A percentile compares a stretch with the other conserved stretches of the same genome.
Evolutionary conservation across 2,329 filamentous ascomycete genomes (phyloP).

Genomic region (Fusarium metavorans): DNA sequence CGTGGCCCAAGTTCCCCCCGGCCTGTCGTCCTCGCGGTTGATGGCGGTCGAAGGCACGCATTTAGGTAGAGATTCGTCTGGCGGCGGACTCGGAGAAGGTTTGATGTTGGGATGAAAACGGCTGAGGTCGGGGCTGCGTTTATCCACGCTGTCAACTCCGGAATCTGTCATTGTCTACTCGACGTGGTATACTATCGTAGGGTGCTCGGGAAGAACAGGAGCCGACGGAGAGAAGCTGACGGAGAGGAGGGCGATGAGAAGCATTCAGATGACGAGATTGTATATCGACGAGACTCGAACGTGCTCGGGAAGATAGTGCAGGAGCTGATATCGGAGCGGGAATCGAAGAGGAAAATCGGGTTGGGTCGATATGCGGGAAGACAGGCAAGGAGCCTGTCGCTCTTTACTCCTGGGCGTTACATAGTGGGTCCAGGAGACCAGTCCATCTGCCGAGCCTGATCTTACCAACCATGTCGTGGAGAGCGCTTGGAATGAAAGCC

Average conservation of each 20-base stretch:
- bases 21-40: no score
- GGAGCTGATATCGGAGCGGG: neutral
- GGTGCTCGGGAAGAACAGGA: neutral
- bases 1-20: no score
- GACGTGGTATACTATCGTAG: neutral
- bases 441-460: neutral
- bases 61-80: neutral
- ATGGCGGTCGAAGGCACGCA: no score
- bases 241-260: neutral
- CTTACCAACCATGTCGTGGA: neutral
- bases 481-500: neutral
- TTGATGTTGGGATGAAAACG: neutral
- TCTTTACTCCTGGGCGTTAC: neutral
- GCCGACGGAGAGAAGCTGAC: no score
- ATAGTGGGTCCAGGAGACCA: neutral
- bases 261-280: neutral
- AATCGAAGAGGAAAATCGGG: neutral
- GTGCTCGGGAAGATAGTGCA: neutral
- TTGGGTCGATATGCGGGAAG: neutral
- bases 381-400: neutral
- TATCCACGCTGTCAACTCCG: neutral
- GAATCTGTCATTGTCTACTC: neutral
- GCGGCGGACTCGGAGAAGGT: neutral
- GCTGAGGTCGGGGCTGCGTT: neutral
- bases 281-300: neutral